phyloP scores from a whole-genome alignment of 2,329 filamentous ascomycete species.

The Fonsecaea erecta region DNA sequence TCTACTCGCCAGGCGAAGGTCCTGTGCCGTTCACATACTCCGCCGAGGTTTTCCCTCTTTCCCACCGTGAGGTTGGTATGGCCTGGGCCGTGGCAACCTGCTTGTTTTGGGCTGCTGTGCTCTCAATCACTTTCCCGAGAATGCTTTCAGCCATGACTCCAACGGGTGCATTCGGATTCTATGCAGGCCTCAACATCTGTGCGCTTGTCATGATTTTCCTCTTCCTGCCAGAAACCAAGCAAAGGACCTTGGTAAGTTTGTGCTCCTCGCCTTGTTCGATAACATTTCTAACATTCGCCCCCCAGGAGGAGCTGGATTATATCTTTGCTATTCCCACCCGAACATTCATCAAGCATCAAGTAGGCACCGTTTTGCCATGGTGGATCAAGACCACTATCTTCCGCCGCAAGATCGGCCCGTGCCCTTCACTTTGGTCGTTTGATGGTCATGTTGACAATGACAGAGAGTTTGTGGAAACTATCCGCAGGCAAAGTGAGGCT shows the following conservation, averaged over 20 bases:
- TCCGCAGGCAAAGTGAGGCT: constrained; percentile 35
- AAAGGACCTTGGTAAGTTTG: constrained; percentile 45
- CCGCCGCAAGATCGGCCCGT: constrained; percentile 51
- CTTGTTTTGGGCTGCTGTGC: constrained; percentile 44
- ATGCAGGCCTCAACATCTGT: constrained; percentile 59
- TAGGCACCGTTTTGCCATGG: constrained; percentile 60
- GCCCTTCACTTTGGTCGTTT: constrained; percentile 56
- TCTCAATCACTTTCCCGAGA: constrained; percentile 52
- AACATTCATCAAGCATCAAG: constrained; percentile 59
- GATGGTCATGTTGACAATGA: constrained; percentile 41
- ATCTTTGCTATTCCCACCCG: constrained; percentile 58
- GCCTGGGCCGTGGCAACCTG: constrained; percentile 45
- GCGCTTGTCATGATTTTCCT: constrained; percentile 65
- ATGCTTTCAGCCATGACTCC: constrained; percentile 52
- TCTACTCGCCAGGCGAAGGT: constrained; percentile 66
- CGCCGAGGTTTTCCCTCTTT: constrained; percentile 53
- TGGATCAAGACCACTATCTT: constrained; percentile 64
- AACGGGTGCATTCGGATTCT: constrained; percentile 62
- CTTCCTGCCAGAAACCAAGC: constrained; percentile 57
- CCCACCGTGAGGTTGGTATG: constrained; percentile 54
- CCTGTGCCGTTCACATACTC: constrained; percentile 43
- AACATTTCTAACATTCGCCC: not conserved
- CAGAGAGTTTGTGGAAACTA: constrained; percentile 34
- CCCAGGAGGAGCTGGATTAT: constrained; percentile 59
- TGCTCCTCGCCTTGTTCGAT: not conserved